Conservation (phyloP, 2,329 filamentous ascomycete genomes). For the Ophiostoma montium region DNA sequence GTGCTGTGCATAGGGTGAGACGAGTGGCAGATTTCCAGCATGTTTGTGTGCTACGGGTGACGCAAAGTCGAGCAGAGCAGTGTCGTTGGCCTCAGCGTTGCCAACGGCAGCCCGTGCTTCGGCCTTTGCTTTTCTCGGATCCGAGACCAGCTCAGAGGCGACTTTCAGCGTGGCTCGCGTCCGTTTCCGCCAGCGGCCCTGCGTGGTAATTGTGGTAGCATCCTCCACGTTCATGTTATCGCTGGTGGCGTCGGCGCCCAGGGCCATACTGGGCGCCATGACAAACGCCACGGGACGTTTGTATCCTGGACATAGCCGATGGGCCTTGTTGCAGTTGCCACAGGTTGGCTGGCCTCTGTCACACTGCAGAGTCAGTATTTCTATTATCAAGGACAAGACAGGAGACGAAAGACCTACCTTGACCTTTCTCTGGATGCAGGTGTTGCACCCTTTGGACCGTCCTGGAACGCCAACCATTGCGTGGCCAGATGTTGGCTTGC, state of each 20-base stretch:
- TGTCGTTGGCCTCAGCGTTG: not conserved
- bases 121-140: not conserved
- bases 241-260: not conserved
- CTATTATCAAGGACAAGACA: not conserved
- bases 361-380: conserved; percentile 10
- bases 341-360: conserved; percentile 13
- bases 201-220: conserved; percentile 6
- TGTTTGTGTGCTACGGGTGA: not conserved
- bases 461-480: conserved; percentile 15
- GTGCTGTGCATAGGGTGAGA: not conserved
- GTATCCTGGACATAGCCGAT: conserved; percentile 16
- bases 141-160: not conserved
- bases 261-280: conserved; percentile 8
- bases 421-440: conserved; percentile 13
- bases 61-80: conserved; percentile 5
- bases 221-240: conserved; percentile 1
- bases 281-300: conserved; percentile 13
- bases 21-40: not conserved
- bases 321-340: conserved; percentile 17
- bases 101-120: not conserved
- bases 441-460: conserved; percentile 14
- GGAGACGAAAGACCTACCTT: conserved; percentile 4
- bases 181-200: conserved; percentile 11
- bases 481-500: no score
- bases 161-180: not conserved